Percentiles rank a stretch among this genome's conserved stretches.
Evolutionary conservation across 2,329 filamentous ascomycete species (phyloP).

Genomic region (Tympanopsis confertula): DNA sequence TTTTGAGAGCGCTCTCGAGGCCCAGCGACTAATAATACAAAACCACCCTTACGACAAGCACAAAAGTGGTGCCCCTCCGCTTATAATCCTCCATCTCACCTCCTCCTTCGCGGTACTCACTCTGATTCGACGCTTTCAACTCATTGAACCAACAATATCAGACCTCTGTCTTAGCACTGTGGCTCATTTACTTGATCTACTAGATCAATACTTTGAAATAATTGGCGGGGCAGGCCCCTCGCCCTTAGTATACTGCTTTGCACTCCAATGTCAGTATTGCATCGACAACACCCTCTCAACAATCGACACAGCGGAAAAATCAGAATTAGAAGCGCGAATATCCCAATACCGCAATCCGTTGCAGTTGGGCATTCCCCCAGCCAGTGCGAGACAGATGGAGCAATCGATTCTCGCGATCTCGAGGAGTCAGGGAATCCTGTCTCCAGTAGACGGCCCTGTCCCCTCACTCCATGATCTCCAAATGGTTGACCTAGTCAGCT

Average conservation of each 20-base stretch:
- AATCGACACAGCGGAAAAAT: too few relatives aligned
- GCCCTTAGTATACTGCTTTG: background rate
- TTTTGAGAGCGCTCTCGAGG: background rate
- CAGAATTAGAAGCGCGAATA: too few relatives aligned
- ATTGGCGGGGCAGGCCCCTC: background rate
- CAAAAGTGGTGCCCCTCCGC: background rate
- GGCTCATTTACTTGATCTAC: background rate
- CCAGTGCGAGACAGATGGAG: too few relatives aligned
- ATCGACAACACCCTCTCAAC: background rate
- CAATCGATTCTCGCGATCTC: too few relatives aligned
- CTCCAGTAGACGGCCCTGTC: too few relatives aligned
- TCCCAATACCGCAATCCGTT: too few relatives aligned
- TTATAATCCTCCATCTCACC: background rate
- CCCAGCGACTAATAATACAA: background rate
- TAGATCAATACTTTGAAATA: background rate
- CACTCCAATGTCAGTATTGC: background rate
- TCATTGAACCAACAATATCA: background rate
- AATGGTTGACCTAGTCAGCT: too few relatives aligned
- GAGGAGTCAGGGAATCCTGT: too few relatives aligned
- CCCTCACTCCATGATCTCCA: too few relatives aligned
- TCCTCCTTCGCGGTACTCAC: background rate
- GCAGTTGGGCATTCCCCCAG: too few relatives aligned
- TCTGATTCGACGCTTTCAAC: background rate
- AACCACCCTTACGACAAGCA: background rate
- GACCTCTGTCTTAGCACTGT: background rate